A percentile compares a stretch with the other conserved stretches of the same genome.
Evolutionary conservation across 1,284 basidiomycete genomes (phyloP).

Genomic region (Schizophyllum commune): DNA sequence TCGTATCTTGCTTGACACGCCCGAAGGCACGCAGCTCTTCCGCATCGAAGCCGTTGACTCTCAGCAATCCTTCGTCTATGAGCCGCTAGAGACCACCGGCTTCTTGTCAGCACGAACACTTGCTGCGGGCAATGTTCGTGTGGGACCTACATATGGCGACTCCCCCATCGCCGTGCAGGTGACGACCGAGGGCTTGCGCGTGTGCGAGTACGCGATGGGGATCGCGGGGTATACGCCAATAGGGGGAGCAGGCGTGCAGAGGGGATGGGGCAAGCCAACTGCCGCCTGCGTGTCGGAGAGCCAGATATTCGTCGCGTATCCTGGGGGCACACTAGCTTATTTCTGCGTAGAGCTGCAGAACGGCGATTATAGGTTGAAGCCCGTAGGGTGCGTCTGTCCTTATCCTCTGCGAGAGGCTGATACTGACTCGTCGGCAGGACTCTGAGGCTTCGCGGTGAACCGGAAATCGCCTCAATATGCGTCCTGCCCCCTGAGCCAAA

Average conservation of each 20-base stretch:
- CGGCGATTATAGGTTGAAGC: background rate
- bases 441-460: background rate
- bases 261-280: background rate
- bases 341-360: background rate
- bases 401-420: background rate
- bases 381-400: background rate
- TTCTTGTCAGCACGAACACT: slow-evolving; percentile 55
- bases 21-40: slow-evolving; percentile 45
- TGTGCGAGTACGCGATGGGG: slow-evolving; percentile 45
- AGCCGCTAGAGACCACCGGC: slow-evolving; percentile 21
- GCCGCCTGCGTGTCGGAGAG: background rate
- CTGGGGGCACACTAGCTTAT: background rate
- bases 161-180: slow-evolving; percentile 66
- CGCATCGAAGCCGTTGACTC: slow-evolving; percentile 36
- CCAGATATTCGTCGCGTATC: background rate
- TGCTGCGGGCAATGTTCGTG: slow-evolving; percentile 48
- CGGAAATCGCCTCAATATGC: slow-evolving; percentile 60
- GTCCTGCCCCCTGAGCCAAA: slow-evolving; percentile 45
- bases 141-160: slow-evolving; percentile 31
- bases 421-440: background rate
- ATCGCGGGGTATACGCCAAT: slow-evolving; percentile 17
- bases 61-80: background rate
- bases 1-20: slow-evolving; percentile 52
- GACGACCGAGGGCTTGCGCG: slow-evolving; percentile 43
- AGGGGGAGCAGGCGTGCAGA: background rate